Percentiles rank a stretch among this genome's conserved stretches.
Conservation (phyloP, 495 filamentous ascomycete species). For the Tuber magnatum region DNA sequence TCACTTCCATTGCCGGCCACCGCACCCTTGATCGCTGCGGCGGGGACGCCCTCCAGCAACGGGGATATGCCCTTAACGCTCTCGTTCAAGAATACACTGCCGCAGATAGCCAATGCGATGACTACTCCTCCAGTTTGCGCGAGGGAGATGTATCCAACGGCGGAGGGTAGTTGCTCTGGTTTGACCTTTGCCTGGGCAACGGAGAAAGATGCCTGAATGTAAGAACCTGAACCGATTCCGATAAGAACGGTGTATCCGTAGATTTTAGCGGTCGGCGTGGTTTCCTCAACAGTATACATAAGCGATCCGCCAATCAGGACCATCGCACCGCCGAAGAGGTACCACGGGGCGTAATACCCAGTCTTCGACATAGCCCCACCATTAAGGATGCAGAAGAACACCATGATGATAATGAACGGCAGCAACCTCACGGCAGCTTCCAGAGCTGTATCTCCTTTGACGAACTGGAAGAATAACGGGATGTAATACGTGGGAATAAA, state of each 20-base stretch:
- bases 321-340: slow-evolving; percentile 47
- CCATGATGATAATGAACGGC: slow-evolving; percentile 51
- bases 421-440: slow-evolving; percentile 47
- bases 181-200: slow-evolving; percentile 50
- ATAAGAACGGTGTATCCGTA: slow-evolving; percentile 54
- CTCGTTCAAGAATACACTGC: slow-evolving; percentile 51
- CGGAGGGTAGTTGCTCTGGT: slow-evolving; percentile 43
- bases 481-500: slow-evolving; percentile 50
- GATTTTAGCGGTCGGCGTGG: slow-evolving; percentile 43
- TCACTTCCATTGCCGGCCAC: slow-evolving; percentile 47
- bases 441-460: slow-evolving; percentile 41
- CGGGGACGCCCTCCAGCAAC: slow-evolving; percentile 43
- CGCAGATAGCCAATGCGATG: slow-evolving; percentile 53
- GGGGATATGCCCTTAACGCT: slow-evolving; percentile 38
- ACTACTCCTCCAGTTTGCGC: slow-evolving; percentile 51
- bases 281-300: slow-evolving; percentile 45
- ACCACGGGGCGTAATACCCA: slow-evolving; percentile 57
- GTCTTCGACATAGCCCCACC: slow-evolving; percentile 50
- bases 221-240: slow-evolving; percentile 51
- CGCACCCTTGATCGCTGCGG: slow-evolving; percentile 44
- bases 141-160: slow-evolving; percentile 50
- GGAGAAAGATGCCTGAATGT: slow-evolving; percentile 50
- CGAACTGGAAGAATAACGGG: slow-evolving; percentile 50
- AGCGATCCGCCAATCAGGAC: slow-evolving; percentile 49
- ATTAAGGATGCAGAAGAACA: slow-evolving; percentile 47